Base-by-base conservation (phyloP, 1,284 basidiomycete genomes). In the Fomitiporia mediterranea region DNA sequence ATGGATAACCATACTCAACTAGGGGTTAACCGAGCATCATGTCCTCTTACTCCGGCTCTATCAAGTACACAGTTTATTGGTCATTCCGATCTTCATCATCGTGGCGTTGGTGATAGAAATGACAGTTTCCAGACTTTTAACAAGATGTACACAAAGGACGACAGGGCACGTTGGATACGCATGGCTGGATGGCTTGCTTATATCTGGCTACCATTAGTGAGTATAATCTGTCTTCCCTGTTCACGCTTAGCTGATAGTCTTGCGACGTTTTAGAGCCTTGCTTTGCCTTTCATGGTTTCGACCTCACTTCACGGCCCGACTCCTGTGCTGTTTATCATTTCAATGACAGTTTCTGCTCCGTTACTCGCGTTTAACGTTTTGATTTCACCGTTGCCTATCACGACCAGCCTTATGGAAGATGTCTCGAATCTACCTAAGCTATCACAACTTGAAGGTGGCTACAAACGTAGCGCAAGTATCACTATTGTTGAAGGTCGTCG, bases 401-500 rank as follows among this genome's bases (percentile, higher is more conserved):
- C 84, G 2, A 72, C 76, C 50, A 81, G 78, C 17, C 71, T 86
- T 30, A 87, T 86, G 65, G 81, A 83, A 51, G 68, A 68, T n/a
- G 70, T 77, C 39, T 73, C 79, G 28, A 74, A 74, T 11, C 63
- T 67, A 6, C 68, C 71, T 54, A 73, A 72, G 15, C 69, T 69
- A 17, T 72, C 72, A 47, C 73, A 72, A 34, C 76, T 72, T 65
- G 77, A 77, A 17, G 72, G 77, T 59, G 77, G 81, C 55, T 82
- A 81, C 67, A 86, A 84, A 66, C 78, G 78, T 53, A 84, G 82
- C 61, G 75, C 75, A 19, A 83, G 79, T 58, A 72, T 81, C 52
- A 86, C 83, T 8, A 78, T 86, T 34, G 79, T 88, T 19, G 83
- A 87, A 65, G 80, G 78, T 28, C 77, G 83, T 44, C 81, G 82